Base-by-base conservation (phyloP, 1,284 basidiomycete species). In the Microbotryum lychnidis-dioicae region DNA sequence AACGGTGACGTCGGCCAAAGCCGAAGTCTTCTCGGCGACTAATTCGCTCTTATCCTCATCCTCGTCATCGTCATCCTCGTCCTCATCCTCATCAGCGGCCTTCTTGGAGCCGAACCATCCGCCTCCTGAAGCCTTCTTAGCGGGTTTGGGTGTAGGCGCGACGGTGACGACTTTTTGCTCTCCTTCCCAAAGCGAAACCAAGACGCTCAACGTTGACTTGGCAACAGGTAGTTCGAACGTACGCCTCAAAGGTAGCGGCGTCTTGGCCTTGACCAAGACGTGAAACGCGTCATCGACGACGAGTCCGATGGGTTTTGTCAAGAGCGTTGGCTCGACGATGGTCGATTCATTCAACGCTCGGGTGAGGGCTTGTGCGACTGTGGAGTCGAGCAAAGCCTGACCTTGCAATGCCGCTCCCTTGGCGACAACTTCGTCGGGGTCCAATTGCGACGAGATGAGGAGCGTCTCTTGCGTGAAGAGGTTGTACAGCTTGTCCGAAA, bases 321-420 rank as follows among this genome's bases (percentile, higher is more conserved):
- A 85, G 44, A 83, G 82, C 62, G 79, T 77, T 18, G 76, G 76
- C 60, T 79, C 74, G 67, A 76, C 77, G 8, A 73, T 72, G 47
- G 79, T 80, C 31, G 77, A 75, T 61, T 79, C 77, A 72, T 86
- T 84, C 46, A 82, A 79, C 48, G 76, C 75, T 50, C 78, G 73
- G 25, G 86, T 75, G 64, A 48, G 51, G 59, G 63, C 47, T 65
- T 18, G 62, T 57, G 45, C 58, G 58, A 29, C 65, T 57, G 62
- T 61, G 60, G 20, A 58, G 25, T 64, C 54, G 52, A 79, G 75
- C 54, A 92, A 79, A 58, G 91, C 76, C 55, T 83, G 81, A 6
- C 91, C 91, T 75, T 97, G 91, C 48, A 92, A 75, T 6, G 90
- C 92, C 70, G 87, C 87, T 25, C 94, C 96, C 49, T 90, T 80